Conservation (phyloP, 768 basidiomycete species). For the Rhizopogon salebrosus region DNA sequence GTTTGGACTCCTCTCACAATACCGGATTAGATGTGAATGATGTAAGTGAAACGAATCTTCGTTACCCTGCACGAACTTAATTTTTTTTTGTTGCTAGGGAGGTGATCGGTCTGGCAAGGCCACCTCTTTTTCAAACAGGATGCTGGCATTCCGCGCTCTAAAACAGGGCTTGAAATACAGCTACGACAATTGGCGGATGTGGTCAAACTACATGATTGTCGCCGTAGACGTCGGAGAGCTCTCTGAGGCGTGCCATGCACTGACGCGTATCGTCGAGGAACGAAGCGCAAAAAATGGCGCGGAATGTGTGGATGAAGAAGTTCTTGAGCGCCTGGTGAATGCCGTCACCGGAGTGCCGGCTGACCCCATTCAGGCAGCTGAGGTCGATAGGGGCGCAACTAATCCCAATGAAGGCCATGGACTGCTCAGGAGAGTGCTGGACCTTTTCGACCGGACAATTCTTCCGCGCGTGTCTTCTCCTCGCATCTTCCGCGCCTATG, state of each 20-base stretch:
- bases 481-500: slow-evolving; percentile 80
- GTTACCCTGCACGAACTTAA: slow-evolving; percentile 10
- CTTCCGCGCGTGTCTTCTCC: slow-evolving; percentile 77
- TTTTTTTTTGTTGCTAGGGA: slow-evolving; percentile 18
- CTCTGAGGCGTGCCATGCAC: slow-evolving; percentile 79
- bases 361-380: slow-evolving; percentile 33
- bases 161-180: slow-evolving; percentile 81
- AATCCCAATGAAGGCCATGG: slow-evolving; percentile 65
- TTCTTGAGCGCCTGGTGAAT: slow-evolving; percentile 84
- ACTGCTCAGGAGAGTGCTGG: slow-evolving; percentile 58
- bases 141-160: slow-evolving; percentile 88
- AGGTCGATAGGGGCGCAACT: slow-evolving; percentile 18
- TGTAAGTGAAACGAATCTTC: slow-evolving; percentile 10
- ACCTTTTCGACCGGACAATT: slow-evolving; percentile 73
- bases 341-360: slow-evolving; percentile 63
- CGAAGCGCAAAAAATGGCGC: slow-evolving; percentile 37
- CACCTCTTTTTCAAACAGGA: slow-evolving; percentile 68
- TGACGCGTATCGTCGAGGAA: slow-evolving; percentile 73
- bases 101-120: slow-evolving; percentile 18
- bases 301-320: slow-evolving; percentile 74
- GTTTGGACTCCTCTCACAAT: slow-evolving; percentile 50
- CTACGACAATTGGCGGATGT: slow-evolving; percentile 96
- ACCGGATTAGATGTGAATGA: slow-evolving; percentile 27
- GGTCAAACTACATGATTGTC: slow-evolving; percentile 96
- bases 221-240: slow-evolving; percentile 91